phyloP scores from a whole-genome alignment of 768 basidiomycete species.

The Mycena olivaceomarginata region DNA sequence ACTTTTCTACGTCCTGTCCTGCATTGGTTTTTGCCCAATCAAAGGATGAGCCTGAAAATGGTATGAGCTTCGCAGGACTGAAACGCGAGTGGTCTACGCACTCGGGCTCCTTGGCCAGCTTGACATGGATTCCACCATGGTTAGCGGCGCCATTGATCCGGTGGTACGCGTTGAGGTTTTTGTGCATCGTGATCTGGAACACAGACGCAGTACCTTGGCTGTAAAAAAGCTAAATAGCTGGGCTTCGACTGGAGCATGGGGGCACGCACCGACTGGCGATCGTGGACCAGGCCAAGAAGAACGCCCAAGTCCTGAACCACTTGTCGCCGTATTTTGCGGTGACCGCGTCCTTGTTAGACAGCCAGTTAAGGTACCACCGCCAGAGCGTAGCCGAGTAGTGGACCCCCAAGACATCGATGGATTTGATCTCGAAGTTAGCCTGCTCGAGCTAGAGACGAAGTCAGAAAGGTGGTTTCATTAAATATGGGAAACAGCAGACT shows the following conservation, averaged over 20 bases:
- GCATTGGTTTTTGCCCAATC: not conserved
- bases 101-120: constrained; percentile 71
- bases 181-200: constrained; percentile 98
- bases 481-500: constrained; percentile 47
- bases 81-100: constrained; percentile 52
- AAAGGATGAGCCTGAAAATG: constrained; percentile 24
- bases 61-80: not conserved
- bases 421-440: constrained; percentile 98
- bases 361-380: constrained; percentile 99
- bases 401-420: constrained; percentile 96
- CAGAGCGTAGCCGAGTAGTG: constrained; percentile 96
- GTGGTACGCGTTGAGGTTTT: constrained; percentile 97
- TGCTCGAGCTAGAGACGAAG: constrained; percentile 77
- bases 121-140: constrained; percentile 88
- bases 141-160: constrained; percentile 90
- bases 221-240: constrained; percentile 1
- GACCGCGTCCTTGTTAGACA: constrained; percentile 93
- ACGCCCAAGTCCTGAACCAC: constrained; percentile 97
- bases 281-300: constrained; percentile 96
- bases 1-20: not conserved
- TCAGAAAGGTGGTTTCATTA: not conserved
- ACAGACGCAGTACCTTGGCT: constrained; percentile 94
- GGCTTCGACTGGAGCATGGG: constrained; percentile 12
- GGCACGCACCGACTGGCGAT: constrained; percentile 82
- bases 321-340: constrained; percentile 92